Percentiles rank a stretch among this genome's conserved stretches.
Evolutionary conservation across 768 basidiomycete species (phyloP).

Genomic region (Macrolepiota albuminosa): DNA sequence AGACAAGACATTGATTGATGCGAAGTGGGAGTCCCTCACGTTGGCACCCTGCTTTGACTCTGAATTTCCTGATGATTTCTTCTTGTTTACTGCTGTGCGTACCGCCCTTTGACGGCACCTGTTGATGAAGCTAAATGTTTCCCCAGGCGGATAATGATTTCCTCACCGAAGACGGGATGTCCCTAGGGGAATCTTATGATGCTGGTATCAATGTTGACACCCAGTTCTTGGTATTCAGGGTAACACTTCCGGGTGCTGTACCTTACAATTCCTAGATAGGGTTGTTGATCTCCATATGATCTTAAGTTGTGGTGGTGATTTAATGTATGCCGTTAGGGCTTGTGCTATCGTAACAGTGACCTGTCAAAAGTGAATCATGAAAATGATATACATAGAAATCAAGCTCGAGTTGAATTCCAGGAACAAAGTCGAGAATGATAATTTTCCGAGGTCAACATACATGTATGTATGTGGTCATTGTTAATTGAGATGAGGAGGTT

Average conservation of each 20-base stretch:
- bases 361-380: too few relatives aligned
- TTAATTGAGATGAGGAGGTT: too few relatives aligned
- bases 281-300: too few relatives aligned
- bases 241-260: slow-evolving; percentile 44
- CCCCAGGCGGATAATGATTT: slow-evolving; percentile 60
- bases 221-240: slow-evolving; percentile 58
- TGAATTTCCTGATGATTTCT: slow-evolving; percentile 57
- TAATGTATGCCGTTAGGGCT: too few relatives aligned
- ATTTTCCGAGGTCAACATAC: too few relatives aligned
- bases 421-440: too few relatives aligned
- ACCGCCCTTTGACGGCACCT: neutral
- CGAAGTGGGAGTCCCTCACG: slow-evolving; percentile 66
- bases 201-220: slow-evolving; percentile 55
- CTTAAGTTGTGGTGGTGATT: neutral
- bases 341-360: neutral
- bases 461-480: too few relatives aligned
- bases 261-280: slow-evolving; percentile 1
- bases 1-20: slow-evolving; percentile 51
- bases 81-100: slow-evolving; percentile 59
- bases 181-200: slow-evolving; percentile 44
- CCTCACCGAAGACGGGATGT: slow-evolving; percentile 49
- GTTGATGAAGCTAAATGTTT: neutral
- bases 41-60: slow-evolving; percentile 50
- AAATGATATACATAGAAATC: too few relatives aligned
- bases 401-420: too few relatives aligned